A percentile compares a stretch with the other conserved stretches of the same genome.
phyloP scores from a whole-genome alignment of 164 flowering plant species.

The Houttuynia cordata region DNA sequence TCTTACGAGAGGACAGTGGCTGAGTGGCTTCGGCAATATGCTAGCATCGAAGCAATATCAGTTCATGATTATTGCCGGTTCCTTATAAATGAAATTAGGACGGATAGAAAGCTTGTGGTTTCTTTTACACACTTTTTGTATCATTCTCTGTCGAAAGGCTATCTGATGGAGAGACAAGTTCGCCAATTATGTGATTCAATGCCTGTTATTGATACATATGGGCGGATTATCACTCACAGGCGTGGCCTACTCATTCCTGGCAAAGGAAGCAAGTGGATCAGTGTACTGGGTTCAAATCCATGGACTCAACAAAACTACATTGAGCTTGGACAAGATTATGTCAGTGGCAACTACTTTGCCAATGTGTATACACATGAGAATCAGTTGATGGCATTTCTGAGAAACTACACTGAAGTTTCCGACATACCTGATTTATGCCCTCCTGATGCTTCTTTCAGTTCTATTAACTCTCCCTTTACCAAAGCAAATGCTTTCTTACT shows the following conservation, averaged over 20 bases:
- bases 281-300: conserved; percentile 40
- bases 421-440: conserved; percentile 53
- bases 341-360: conserved; percentile 22
- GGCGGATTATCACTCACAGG: conserved; percentile 10
- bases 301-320: conserved; percentile 35
- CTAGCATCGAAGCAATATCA: not conserved
- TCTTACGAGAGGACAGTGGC: not conserved
- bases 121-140: conserved; percentile 19
- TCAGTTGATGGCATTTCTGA: conserved; percentile 26
- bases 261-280: conserved; percentile 46
- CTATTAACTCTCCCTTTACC: conserved; percentile 34
- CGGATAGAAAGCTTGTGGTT: conserved; percentile 6
- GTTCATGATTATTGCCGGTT: not conserved
- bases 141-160: conserved; percentile 21
- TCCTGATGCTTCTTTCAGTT: conserved; percentile 34
- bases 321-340: conserved; percentile 43
- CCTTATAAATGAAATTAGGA: not conserved
- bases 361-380: conserved; percentile 15
- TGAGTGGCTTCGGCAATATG: conserved; percentile 9
- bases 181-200: conserved; percentile 17
- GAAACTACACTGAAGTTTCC: conserved; percentile 18
- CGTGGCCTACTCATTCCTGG: conserved; percentile 52
- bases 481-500: conserved; percentile 39
- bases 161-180: conserved; percentile 12
- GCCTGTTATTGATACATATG: conserved; percentile 42